These are phyloP conservation scores for Alternaria novae-zelandiae DNA, from an alignment of 2,329 filamentous ascomycete genomes.

Conservation along the genomic window DNA sequence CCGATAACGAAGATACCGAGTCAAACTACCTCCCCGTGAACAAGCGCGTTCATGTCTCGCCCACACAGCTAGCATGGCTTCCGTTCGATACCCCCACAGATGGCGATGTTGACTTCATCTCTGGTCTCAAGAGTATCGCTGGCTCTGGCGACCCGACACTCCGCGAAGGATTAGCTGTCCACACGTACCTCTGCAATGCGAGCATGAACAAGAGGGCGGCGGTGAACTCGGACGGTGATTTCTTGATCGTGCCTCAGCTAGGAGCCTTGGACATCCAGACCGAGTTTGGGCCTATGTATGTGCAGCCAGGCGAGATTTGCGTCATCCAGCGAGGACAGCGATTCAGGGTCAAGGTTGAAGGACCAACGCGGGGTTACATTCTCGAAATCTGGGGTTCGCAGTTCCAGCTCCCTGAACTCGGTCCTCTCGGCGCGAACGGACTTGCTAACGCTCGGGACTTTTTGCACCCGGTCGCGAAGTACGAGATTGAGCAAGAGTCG, in stretches of 20 bases:
- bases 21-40: conserved; percentile 46
- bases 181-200: conserved; percentile 44
- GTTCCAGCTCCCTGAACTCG: conserved; percentile 49
- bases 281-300: conserved; percentile 74
- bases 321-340: conserved; percentile 77
- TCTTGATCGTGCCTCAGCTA: conserved; percentile 77
- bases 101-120: conserved; percentile 42
- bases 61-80: conserved; percentile 47
- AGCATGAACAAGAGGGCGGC: conserved; percentile 51
- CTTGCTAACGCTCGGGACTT: conserved; percentile 65
- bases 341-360: conserved; percentile 72
- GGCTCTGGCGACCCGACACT: conserved; percentile 49
- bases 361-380: conserved; percentile 73
- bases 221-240: conserved; percentile 73
- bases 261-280: conserved; percentile 78
- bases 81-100: conserved; percentile 44
- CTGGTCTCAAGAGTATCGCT: conserved; percentile 46
- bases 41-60: conserved; percentile 45
- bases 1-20: conserved; percentile 46
- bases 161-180: conserved; percentile 44
- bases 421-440: conserved; percentile 49
- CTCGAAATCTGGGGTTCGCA: conserved; percentile 55
- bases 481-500: conserved; percentile 58
- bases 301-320: conserved; percentile 79
- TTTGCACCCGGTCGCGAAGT: conserved; percentile 72